Conservation (phyloP, 495 filamentous ascomycete genomes). For the Podospora fimiseda region DNA sequence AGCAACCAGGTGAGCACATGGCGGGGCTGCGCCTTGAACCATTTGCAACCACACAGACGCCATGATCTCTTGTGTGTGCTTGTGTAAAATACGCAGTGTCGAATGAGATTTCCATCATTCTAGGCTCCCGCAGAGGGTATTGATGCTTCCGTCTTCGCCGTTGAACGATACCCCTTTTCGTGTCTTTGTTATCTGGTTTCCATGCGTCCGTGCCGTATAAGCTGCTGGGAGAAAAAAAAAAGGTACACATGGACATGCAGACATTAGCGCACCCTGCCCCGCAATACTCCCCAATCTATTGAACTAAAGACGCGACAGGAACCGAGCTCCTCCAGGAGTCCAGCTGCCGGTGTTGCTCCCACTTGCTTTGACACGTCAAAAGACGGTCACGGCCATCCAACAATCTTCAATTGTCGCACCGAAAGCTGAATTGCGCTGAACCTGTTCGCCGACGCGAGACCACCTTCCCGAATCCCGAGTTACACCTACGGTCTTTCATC, state of each 20-base stretch:
- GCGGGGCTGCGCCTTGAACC: not conserved
- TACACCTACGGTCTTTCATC: not conserved
- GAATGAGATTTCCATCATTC: not conserved
- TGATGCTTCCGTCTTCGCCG: not conserved
- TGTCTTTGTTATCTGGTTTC: not conserved
- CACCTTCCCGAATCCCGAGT: not conserved
- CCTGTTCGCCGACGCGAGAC: not conserved
- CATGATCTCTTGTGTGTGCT: too few relatives aligned
- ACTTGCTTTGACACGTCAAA: not conserved
- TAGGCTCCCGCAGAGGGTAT: not conserved
- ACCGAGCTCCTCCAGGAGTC: slow-evolving; percentile 6
- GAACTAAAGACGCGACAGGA: slow-evolving; percentile 1
- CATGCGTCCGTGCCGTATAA: not conserved
- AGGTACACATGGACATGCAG: too few relatives aligned
- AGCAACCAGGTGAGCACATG: too few relatives aligned
- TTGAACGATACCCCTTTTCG: not conserved
- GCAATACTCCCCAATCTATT: not conserved
- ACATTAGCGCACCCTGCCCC: slow-evolving; percentile 2
- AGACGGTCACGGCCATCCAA: not conserved
- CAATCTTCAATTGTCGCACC: not conserved
- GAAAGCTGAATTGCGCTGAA: slow-evolving; percentile 4
- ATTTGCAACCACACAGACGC: too few relatives aligned
- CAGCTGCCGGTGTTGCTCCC: too few relatives aligned
- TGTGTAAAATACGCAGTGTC: not conserved
- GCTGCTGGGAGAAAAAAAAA: too few relatives aligned